Percentiles rank a stretch among this genome's conserved stretches.
These are phyloP conservation scores for Monosporozyma unispora DNA, from an alignment of 805 yeast species.

Conservation along the genomic window DNA sequence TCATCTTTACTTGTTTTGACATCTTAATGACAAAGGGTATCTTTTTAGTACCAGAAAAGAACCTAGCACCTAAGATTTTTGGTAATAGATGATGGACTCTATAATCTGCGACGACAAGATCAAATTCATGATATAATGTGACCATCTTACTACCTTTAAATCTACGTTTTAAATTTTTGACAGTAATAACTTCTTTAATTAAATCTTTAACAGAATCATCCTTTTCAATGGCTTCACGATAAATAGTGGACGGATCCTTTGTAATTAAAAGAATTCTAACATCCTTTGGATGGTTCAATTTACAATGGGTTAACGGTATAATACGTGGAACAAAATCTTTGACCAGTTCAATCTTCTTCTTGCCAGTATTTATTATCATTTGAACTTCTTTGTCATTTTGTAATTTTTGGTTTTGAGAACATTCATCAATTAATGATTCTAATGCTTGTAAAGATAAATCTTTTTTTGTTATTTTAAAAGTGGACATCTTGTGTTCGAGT, in stretches of 20 bases:
- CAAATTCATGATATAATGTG: slow-evolving; percentile 51
- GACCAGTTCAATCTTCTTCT: slow-evolving; percentile 33
- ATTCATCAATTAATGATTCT: slow-evolving; percentile 19
- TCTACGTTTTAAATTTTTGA: slow-evolving; percentile 45
- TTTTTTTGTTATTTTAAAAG: slow-evolving; percentile 7
- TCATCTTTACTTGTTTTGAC: slow-evolving; percentile 29
- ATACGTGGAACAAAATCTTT: slow-evolving; percentile 50
- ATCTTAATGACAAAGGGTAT: slow-evolving; percentile 62
- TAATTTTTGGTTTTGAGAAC: slow-evolving; percentile 26
- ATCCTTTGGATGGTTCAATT: slow-evolving; percentile 41
- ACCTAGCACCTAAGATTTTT: slow-evolving; percentile 46
- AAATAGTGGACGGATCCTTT: slow-evolving; percentile 60
- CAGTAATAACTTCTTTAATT: slow-evolving; percentile 52
- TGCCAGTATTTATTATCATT: slow-evolving; percentile 41
- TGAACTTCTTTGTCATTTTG: slow-evolving; percentile 23
- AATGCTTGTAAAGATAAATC: slow-evolving; percentile 17
- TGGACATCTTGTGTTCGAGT: slow-evolving; percentile 1
- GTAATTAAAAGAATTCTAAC: slow-evolving; percentile 54
- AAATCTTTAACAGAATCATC: slow-evolving; percentile 50
- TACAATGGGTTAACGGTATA: slow-evolving; percentile 43
- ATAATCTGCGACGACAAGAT: slow-evolving; percentile 59
- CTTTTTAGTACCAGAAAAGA: slow-evolving; percentile 55
- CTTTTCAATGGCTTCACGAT: slow-evolving; percentile 40
- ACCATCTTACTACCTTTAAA: slow-evolving; percentile 37
- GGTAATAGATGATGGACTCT: slow-evolving; percentile 57